A percentile compares a stretch with the other conserved stretches of the same genome.
Conservation (phyloP, 495 filamentous ascomycete genomes). For the Podospora didyma region DNA sequence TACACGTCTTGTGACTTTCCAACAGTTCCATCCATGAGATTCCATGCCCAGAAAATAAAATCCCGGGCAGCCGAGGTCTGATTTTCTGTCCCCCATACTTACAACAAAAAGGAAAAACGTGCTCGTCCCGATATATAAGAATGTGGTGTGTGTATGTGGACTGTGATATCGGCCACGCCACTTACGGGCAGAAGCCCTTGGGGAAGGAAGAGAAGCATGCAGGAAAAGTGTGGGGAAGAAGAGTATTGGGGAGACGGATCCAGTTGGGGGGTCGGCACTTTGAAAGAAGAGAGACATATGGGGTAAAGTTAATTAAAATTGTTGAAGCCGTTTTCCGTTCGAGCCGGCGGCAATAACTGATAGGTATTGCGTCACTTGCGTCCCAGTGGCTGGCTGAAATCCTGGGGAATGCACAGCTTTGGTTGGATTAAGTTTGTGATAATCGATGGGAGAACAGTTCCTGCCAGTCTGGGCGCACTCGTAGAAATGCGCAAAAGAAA, state of each 20-base stretch:
- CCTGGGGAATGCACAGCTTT: too few species aligned
- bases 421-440: too few species aligned
- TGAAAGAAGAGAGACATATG: neutral
- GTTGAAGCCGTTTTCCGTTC: neutral
- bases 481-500: too few species aligned
- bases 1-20: neutral
- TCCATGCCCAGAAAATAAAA: neutral
- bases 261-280: neutral
- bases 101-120: too few species aligned
- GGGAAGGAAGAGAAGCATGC: neutral
- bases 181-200: neutral
- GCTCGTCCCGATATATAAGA: neutral
- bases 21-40: neutral
- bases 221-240: neutral
- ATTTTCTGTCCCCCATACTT: neutral
- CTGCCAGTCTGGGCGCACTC: too few species aligned
- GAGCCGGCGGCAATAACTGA: neutral
- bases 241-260: too few species aligned
- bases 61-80: neutral
- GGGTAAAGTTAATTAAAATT: neutral
- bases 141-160: neutral
- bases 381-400: too few species aligned
- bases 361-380: too few species aligned
- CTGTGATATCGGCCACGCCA: neutral
- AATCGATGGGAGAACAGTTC: too few species aligned